These are phyloP conservation scores for Syzygium malaccense DNA, from an alignment of 441 rosid genomes.

Conservation along the genomic window DNA sequence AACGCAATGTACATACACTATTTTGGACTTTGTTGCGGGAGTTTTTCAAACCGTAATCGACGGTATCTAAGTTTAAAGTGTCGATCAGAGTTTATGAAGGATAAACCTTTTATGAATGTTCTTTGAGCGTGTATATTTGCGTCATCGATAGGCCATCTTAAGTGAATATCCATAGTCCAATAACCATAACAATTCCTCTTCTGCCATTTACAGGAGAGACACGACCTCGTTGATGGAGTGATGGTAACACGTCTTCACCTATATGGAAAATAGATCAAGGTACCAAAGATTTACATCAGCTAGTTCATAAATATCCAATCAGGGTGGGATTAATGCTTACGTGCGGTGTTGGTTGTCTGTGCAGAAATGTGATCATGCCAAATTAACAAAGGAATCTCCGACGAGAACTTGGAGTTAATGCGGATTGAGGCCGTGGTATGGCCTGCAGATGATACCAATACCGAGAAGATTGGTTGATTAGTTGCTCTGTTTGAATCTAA, in stretches of 20 bases:
- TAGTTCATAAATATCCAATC: background rate
- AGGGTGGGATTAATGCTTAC: too few species aligned
- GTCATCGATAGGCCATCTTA: too few species aligned
- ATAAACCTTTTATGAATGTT: background rate
- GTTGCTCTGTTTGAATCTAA: too few species aligned
- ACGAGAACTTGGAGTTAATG: conserved; percentile 9
- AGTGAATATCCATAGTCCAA: too few species aligned
- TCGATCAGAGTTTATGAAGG: background rate
- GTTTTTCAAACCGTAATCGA: too few species aligned
- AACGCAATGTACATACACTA: too few species aligned
- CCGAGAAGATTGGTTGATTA: conserved; percentile 2
- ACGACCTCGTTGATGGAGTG: conserved; percentile 5
- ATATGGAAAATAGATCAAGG: conserved; percentile 9
- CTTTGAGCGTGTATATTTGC: too few species aligned
- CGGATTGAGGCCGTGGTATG: conserved; percentile 7
- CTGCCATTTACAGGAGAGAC: conserved; percentile 1
- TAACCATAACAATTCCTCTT: too few species aligned
- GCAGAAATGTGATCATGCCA: conserved; percentile 5
- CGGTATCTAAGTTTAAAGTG: too few species aligned
- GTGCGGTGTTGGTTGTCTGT: background rate
- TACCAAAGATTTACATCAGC: background rate
- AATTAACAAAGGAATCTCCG: conserved; percentile 2
- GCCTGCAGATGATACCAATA: conserved; percentile 7
- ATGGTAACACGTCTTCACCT: conserved; percentile 5
- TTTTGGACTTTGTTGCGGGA: too few species aligned